Conservation (phyloP, 257 asterid genomes). For the Schizonepeta tenuifolia region DNA sequence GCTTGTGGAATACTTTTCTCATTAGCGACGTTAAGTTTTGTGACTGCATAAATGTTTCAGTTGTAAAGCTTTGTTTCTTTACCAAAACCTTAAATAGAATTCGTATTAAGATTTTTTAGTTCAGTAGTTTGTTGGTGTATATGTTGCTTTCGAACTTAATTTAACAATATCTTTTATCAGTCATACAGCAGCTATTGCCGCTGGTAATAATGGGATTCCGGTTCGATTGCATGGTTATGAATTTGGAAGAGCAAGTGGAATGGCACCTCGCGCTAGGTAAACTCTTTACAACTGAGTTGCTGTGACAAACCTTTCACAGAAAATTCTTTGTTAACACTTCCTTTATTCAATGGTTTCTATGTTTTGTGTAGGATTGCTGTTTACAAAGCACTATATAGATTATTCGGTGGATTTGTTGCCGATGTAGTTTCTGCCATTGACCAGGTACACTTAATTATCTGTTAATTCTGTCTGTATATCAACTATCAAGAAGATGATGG, state of each 20-base stretch:
- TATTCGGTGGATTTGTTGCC: conserved; percentile 95
- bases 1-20: background rate
- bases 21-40: background rate
- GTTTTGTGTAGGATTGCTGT: conserved; percentile 82
- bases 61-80: background rate
- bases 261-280: conserved; percentile 99
- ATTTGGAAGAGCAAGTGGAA: conserved; percentile 98
- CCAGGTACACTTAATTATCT: conserved; percentile 62
- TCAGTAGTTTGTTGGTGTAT: background rate
- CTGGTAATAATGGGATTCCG: conserved; percentile 97
- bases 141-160: conserved; percentile 25
- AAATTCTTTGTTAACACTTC: conserved; percentile 15
- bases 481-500: conserved; percentile 9
- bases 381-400: conserved; percentile 95
- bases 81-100: background rate
- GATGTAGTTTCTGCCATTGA: conserved; percentile 99
- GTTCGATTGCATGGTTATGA: conserved; percentile 94
- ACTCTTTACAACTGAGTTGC: conserved; percentile 16
- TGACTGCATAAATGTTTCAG: conserved; percentile 1
- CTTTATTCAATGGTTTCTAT: conserved; percentile 20
- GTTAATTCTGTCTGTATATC: background rate
- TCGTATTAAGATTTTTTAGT: background rate
- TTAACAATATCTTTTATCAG: conserved; percentile 49
- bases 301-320: background rate
- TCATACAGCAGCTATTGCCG: conserved; percentile 97